A percentile compares a stretch with the other conserved stretches of the same genome.
Evolutionary conservation across 2,329 filamentous ascomycete genomes (phyloP).

Genomic region (Diaporthe aspalathi): DNA sequence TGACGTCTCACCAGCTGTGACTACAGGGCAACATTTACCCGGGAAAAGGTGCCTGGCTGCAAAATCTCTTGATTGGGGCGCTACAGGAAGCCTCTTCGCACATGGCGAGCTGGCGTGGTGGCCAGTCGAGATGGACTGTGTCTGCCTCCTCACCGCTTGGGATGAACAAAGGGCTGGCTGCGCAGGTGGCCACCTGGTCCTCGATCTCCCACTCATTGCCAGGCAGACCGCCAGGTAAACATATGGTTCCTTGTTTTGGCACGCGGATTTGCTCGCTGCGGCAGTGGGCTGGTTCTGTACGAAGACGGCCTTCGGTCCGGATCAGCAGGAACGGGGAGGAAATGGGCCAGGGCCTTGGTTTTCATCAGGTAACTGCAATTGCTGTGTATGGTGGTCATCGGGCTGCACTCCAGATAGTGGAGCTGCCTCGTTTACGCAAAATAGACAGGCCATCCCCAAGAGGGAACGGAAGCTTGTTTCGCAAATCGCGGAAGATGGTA

Average conservation of each 20-base stretch:
- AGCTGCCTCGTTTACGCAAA: conserved; percentile 21
- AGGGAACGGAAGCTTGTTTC: conserved; percentile 15
- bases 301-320: conserved; percentile 20
- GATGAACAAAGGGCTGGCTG: neutral
- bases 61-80: neutral
- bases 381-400: conserved; percentile 31
- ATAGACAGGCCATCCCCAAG: neutral
- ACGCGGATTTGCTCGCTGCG: conserved; percentile 32
- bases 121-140: neutral
- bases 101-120: neutral
- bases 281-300: conserved; percentile 13
- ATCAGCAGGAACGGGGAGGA: conserved; percentile 5
- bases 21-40: neutral
- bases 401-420: conserved; percentile 30
- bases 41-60: neutral
- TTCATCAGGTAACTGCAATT: conserved; percentile 38
- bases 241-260: conserved; percentile 12
- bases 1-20: conserved; percentile 10
- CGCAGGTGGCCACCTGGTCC: neutral
- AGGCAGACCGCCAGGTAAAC: conserved; percentile 1
- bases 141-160: conserved; percentile 6
- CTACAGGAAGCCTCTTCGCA: neutral
- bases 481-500: conserved; percentile 33
- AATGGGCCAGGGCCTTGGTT: conserved; percentile 18
- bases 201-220: neutral